These are phyloP conservation scores for Moringa oleifera DNA, from an alignment of 345 rosid genomes.

Conservation along the genomic window DNA sequence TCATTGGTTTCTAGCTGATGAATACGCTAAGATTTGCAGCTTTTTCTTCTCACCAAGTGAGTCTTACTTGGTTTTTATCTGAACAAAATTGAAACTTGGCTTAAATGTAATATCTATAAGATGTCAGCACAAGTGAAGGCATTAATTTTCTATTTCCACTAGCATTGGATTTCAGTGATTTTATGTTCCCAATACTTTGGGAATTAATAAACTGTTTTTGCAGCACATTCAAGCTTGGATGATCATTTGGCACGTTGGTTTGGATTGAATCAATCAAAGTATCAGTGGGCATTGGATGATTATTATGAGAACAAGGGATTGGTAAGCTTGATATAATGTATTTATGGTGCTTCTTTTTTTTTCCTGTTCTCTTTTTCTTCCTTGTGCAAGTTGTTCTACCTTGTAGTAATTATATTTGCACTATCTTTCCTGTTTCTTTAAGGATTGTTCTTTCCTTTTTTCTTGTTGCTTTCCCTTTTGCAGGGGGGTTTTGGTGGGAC, in stretches of 20 bases:
- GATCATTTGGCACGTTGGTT: constrained; percentile 98
- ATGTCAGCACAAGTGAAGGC: neutral
- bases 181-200: neutral
- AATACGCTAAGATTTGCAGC: no score
- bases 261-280: constrained; percentile 96
- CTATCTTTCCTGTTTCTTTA: no score
- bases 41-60: no score
- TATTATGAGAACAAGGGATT: constrained; percentile 78
- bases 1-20: no score
- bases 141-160: neutral
- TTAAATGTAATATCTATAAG: neutral
- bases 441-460: no score
- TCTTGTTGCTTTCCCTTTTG: no score
- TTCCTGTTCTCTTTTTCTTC: neutral
- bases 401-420: no score
- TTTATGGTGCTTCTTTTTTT: neutral
- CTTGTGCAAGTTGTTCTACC: no score
- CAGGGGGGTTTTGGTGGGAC: no score
- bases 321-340: constrained; percentile 38
- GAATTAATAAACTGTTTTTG: neutral
- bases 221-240: constrained; percentile 97
- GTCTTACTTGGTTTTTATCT: no score
- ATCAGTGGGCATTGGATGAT: constrained; percentile 97
- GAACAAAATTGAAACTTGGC: neutral
- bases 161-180: neutral